A percentile compares a stretch with the other conserved stretches of the same genome.
Evolutionary conservation across 805 yeast genomes (phyloP).

Genomic region (Candida namnaoensis): DNA sequence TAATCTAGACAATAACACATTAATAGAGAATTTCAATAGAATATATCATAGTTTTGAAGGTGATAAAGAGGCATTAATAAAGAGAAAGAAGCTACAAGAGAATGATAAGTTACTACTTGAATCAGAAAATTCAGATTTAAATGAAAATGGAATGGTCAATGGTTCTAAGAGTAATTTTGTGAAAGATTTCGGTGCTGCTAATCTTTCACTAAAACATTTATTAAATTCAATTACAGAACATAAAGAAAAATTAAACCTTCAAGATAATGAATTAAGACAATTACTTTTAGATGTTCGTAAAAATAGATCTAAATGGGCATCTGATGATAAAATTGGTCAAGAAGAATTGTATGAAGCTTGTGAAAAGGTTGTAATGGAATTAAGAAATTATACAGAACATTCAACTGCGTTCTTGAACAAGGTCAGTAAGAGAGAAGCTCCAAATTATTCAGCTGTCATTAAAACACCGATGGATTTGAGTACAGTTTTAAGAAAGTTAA

Average conservation of each 20-base stretch:
- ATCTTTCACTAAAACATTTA: slow-evolving; percentile 70
- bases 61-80: slow-evolving; percentile 65
- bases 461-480: slow-evolving; percentile 95
- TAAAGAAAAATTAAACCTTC: slow-evolving; percentile 64
- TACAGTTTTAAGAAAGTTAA: slow-evolving; percentile 86
- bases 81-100: slow-evolving; percentile 70
- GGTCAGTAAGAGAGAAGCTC: slow-evolving; percentile 97
- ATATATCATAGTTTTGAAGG: slow-evolving; percentile 71
- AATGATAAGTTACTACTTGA: slow-evolving; percentile 56
- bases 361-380: slow-evolving; percentile 85
- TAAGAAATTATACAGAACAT: slow-evolving; percentile 90
- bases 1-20: slow-evolving; percentile 22
- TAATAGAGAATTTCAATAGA: slow-evolving; percentile 57
- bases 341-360: slow-evolving; percentile 97
- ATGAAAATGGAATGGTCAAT: slow-evolving; percentile 12
- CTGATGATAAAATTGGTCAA: slow-evolving; percentile 91
- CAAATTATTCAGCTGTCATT: slow-evolving; percentile 85
- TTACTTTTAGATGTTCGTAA: slow-evolving; percentile 88
- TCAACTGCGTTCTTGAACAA: slow-evolving; percentile 92
- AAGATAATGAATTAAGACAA: slow-evolving; percentile 77
- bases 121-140: slow-evolving; percentile 14
- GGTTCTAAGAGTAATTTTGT: slow-evolving; percentile 21
- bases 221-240: slow-evolving; percentile 70
- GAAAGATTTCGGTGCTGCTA: slow-evolving; percentile 63
- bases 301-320: slow-evolving; percentile 96